Conservation (phyloP, 257 asterid genomes). For the Ilex asprella region DNA sequence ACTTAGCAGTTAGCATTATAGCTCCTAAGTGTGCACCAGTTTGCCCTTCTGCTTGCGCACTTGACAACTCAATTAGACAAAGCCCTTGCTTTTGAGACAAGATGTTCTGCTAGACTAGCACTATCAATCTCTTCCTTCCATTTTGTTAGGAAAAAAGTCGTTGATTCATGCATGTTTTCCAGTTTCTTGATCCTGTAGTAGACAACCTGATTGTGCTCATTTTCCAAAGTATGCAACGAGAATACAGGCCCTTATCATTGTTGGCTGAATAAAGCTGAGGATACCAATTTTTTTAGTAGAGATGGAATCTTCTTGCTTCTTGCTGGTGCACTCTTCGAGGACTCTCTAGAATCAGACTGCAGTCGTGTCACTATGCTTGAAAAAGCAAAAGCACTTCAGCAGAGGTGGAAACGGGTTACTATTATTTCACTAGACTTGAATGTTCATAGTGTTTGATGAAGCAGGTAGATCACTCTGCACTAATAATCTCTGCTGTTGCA, state of each 20-base stretch:
- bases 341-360: conserved; percentile 31
- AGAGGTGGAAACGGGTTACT: conserved; percentile 39
- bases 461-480: not conserved
- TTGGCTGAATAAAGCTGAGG: conserved; percentile 55
- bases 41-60: too few species aligned
- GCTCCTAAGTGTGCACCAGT: too few species aligned
- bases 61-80: too few species aligned
- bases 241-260: conserved; percentile 59
- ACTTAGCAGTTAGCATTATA: too few species aligned
- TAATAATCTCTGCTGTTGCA: conserved; percentile 19
- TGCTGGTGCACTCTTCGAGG: conserved; percentile 37
- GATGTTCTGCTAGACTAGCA: too few species aligned
- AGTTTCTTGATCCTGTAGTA: too few species aligned
- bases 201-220: too few species aligned
- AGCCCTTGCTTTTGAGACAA: too few species aligned
- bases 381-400: conserved; percentile 64
- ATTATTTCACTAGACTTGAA: too few species aligned
- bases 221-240: conserved; percentile 6
- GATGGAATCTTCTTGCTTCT: conserved; percentile 51
- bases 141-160: too few species aligned
- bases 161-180: too few species aligned
- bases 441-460: conserved; percentile 3
- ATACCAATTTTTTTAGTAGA: conserved; percentile 32
- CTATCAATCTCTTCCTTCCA: too few species aligned
- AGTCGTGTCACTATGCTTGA: conserved; percentile 37